Base-by-base conservation (phyloP, 1,284 basidiomycete species). In the Wolfiporia cocos region DNA sequence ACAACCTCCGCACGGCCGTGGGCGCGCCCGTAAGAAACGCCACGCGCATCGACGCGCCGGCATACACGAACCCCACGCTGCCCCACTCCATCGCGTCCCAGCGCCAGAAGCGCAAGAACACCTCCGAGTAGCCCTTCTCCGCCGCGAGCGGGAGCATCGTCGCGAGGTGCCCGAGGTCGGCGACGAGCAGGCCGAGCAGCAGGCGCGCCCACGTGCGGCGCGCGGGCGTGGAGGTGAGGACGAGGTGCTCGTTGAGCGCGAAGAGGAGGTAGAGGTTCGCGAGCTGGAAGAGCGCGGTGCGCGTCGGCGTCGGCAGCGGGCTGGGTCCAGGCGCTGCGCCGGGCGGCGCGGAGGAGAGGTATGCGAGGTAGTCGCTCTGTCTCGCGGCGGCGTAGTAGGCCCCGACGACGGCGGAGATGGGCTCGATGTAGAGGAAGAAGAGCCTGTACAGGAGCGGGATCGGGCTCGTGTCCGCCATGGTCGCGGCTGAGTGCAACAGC, bases 71-170 rank as follows among this genome's bases (percentile, higher is more conserved):
- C 12, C 71, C 73, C n/a, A 75, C 65, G 34, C 71, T 74, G 1
- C 74, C 73, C 71, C 69, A 74, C 30, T 64, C 59, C 73, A 75
- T 73, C 43, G 70, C 70, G 49, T 72, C 73, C 73, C 72, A 75
- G 24, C 60, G 62, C 65, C 63, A 63, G 7, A 49, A 49, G 23
- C 48, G 43, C 37, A 49, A 15, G 33, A 53, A 58, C 23, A 73
- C 59, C 18, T 57, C 57, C 63, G 64, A 68, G 42, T 66, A 69
- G 1, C 56, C 56, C 38, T 68, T 64, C 33, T 65, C 66, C n/a
- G 41, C 44, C 21, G 69, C 72, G n/a, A 69, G 56, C 11, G 71
- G 70, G 9, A 61, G 55, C 67, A 74, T 70, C 30, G 66, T 70
- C 34, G 61, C 48, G n/a, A 76, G 56, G 52, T 76, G 15, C 28